Base-by-base conservation (phyloP, 331 rosid genomes). In the Saraca asoca region DNA sequence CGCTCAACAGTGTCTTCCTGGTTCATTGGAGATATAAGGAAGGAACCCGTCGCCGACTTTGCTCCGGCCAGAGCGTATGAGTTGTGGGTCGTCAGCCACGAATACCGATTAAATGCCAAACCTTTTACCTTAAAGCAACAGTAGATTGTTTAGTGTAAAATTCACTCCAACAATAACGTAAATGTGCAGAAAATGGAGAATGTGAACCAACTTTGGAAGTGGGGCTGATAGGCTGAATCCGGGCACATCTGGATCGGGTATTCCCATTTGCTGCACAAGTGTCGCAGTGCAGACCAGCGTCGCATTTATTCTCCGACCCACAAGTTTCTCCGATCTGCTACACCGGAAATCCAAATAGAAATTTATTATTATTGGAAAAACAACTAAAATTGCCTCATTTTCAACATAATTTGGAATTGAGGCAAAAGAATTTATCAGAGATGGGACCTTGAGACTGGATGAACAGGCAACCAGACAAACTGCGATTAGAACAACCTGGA, bases 81-180 rank as follows among this genome's bases (percentile, higher is more conserved):
- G 29, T 92, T 92, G 80, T 92, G 98, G 13, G 96, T 87, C 18
- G 98, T 92, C n/a, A 92, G 80, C 98, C 98, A 92, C 38, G 98
- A 79, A 73, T 89, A 92, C 13, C 69, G 83, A 46, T 92, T 89
- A 52, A 85, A 92, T 12, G 96, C 79, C 54, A 92, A 49, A 9
- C 88, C 89, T 14, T 81, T 87, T 69, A 85, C 31, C 31, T 24
- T 24, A 24, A 24, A 1, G 3, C 31, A 3, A 24, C 31, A n/a
- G n/a, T n/a, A n/a, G n/a, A n/a, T n/a, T n/a, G n/a, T n/a, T n/a
- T n/a, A n/a, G n/a, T n/a, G n/a, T n/a, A 24, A 24, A 24, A 24
- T 24, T 3, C 31, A 24, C 31, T 1, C 2, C 31, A 24, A 24
- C 3, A 24, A 24, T 24, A 1, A 24, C 1, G 31, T 24, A 24